phyloP scores from a whole-genome alignment of 441 rosid genomes.

The Populus hybrid region DNA sequence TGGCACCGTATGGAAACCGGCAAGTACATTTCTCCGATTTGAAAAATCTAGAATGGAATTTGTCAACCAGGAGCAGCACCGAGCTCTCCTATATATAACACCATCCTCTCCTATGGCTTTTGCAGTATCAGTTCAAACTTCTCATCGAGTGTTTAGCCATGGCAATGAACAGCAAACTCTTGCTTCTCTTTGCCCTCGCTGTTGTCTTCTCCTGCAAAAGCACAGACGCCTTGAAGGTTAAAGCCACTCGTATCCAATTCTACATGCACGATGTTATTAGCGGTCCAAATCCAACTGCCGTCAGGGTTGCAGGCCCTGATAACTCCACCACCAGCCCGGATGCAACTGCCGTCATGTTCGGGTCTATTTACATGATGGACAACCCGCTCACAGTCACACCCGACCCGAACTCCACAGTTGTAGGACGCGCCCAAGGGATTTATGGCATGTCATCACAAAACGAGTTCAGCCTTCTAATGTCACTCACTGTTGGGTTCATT shows the following conservation, averaged over 20 bases:
- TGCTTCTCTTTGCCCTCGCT: slow-evolving; percentile 22
- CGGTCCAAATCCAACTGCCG: slow-evolving; percentile 41
- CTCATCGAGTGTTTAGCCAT: slow-evolving; percentile 6
- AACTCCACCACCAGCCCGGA: slow-evolving; percentile 35
- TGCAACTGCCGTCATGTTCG: slow-evolving; percentile 28
- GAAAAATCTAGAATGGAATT: too few species aligned
- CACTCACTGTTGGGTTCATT: slow-evolving; percentile 39
- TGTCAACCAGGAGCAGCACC: too few species aligned
- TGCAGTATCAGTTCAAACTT: too few species aligned
- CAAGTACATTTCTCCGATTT: too few species aligned
- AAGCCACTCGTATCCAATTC: slow-evolving; percentile 44
- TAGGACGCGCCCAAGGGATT: slow-evolving; percentile 60
- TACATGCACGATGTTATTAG: slow-evolving; percentile 57
- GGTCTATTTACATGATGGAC: slow-evolving; percentile 39
- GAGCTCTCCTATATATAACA: too few species aligned
- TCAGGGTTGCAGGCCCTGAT: slow-evolving; percentile 32
- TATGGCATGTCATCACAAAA: slow-evolving; percentile 40
- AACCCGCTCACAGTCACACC: slow-evolving; percentile 48
- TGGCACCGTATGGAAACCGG: too few species aligned
- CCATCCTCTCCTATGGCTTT: too few species aligned
- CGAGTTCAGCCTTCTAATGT: slow-evolving; percentile 41
- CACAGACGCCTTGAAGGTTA: slow-evolving; percentile 25
- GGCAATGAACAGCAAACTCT: slow-evolving; percentile 22
- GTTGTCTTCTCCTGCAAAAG: background rate
- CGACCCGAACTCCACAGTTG: slow-evolving; percentile 35